These are phyloP conservation scores for Heterobasidion occidentale DNA, from an alignment of 1,284 basidiomycete species.

Conservation along the genomic window DNA sequence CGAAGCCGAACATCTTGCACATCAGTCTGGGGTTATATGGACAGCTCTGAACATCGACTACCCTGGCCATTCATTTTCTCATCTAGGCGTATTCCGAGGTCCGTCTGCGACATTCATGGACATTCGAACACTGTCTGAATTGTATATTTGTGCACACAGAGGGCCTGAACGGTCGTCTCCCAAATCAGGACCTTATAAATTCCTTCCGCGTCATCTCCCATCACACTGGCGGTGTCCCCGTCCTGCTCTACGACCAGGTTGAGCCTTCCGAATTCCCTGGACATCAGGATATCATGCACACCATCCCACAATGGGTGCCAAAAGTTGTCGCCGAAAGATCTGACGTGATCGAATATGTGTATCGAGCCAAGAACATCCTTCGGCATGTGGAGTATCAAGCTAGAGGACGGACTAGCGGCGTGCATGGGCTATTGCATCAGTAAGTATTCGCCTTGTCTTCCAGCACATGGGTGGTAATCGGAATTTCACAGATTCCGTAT, in stretches of 20 bases:
- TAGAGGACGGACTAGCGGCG: conserved; percentile 63
- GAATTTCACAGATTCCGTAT: conserved; percentile 70
- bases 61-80: conserved; percentile 92
- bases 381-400: conserved; percentile 66
- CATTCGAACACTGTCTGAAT: not conserved
- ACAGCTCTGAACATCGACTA: conserved; percentile 94
- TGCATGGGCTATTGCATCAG: conserved; percentile 76
- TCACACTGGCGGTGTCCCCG: conserved; percentile 65
- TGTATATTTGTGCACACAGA: conserved; percentile 39
- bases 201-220: conserved; percentile 71
- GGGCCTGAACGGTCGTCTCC: conserved; percentile 89
- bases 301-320: conserved; percentile 40
- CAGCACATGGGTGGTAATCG: conserved; percentile 1
- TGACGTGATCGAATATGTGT: conserved; percentile 43
- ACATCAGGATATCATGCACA: conserved; percentile 19
- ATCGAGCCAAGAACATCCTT: conserved; percentile 54
- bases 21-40: conserved; percentile 85
- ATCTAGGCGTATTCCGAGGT: conserved; percentile 90
- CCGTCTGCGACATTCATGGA: conserved; percentile 15
- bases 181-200: conserved; percentile 94
- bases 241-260: conserved; percentile 70
- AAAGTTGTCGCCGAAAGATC: conserved; percentile 30
- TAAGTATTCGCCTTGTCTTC: conserved; percentile 23
- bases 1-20: conserved; percentile 48
- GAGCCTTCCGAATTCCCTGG: conserved; percentile 39